Evolutionary conservation across 2,329 filamentous ascomycete species (phyloP).

Genomic region (Claviceps sp.): DNA sequence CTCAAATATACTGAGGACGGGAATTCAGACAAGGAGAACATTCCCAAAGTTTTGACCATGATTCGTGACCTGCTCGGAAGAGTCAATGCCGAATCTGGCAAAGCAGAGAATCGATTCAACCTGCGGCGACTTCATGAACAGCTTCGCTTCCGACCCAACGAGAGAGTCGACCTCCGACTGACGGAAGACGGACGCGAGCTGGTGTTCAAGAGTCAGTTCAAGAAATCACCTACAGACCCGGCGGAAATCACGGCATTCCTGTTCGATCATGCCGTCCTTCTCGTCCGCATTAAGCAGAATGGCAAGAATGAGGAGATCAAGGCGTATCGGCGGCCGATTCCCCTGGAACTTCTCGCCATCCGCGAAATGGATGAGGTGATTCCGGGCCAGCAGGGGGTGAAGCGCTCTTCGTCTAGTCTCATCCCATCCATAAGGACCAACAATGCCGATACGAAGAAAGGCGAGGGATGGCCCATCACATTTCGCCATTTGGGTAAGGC

Average conservation of each 20-base stretch:
- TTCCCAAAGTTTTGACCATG: slow-evolving; percentile 74
- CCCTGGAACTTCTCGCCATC: slow-evolving; percentile 82
- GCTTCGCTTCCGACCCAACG: slow-evolving; percentile 78
- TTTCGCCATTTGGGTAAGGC: slow-evolving; percentile 94
- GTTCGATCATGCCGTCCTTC: slow-evolving; percentile 87
- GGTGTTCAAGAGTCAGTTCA: slow-evolving; percentile 86
- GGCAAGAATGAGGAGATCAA: slow-evolving; percentile 92
- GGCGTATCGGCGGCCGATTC: slow-evolving; percentile 87
- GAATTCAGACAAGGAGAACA: slow-evolving; percentile 79
- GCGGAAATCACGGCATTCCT: slow-evolving; percentile 88
- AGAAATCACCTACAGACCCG: slow-evolving; percentile 79
- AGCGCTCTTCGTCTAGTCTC: slow-evolving; percentile 78
- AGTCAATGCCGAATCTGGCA: slow-evolving; percentile 91
- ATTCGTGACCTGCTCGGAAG: slow-evolving; percentile 78
- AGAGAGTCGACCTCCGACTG: slow-evolving; percentile 85
- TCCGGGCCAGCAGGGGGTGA: slow-evolving; percentile 61
- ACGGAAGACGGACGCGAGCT: slow-evolving; percentile 88
- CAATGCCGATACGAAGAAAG: slow-evolving; percentile 40
- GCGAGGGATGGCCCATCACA: slow-evolving; percentile 82
- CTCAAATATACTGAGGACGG: slow-evolving; percentile 82
- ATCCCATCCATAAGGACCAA: slow-evolving; percentile 42
- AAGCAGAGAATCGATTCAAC: slow-evolving; percentile 96
- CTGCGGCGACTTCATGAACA: slow-evolving; percentile 82
- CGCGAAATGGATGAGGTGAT: slow-evolving; percentile 96
- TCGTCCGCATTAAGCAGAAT: slow-evolving; percentile 80